Base-by-base conservation (phyloP, 1,139 yeast species). In the Magnusiomyces clavatus region DNA sequence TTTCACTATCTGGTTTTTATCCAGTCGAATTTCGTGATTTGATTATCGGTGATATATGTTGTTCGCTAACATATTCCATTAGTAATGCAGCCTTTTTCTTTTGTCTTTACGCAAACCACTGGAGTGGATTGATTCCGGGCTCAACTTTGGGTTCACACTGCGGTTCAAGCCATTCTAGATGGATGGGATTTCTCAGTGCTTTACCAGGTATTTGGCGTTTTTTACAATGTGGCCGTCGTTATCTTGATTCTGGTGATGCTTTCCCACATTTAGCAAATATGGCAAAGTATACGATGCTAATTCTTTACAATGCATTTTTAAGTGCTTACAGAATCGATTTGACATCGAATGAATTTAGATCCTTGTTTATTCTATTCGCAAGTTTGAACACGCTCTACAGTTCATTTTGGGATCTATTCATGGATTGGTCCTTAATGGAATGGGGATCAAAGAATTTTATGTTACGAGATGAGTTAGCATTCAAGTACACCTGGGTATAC, bases 221-320 rank as follows among this genome's bases (percentile, higher is more conserved):
- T 51, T 66, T 90, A 51, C 99, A 92, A 66, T 92, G 98, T 68
- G 66, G 84, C 35, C 74, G 99, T 60, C 95, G 99, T 77, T 92
- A 77, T 66, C 79, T 83, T 49, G 99, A 92, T 64, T 85, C 97
- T 0, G 92, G 95, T 1, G 96, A 90, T 63, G 83, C 90, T 86
- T 94, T 92, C 64, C 99, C 99, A 1, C 99, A 92, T 75, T 70
- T 92, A 56, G 92, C 96, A n/a, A 92, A 92, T 63, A 87, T 88
- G 76, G 62, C 74, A 45, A 92, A 92, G 66, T 92, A 90, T 65
- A 64, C 77, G 1, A 69, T 84, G 38, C 77, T 89, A 1, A 77
- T 86, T 2, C 59, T 78, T 29, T 88, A 86, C 68, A 83, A 86
- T 67, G 78, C 82, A 61, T 72, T 84, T n/a, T 72, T 92, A 58